Evolutionary conservation across 306 rosid species (phyloP).

Genomic region (Sophora flavescens): DNA sequence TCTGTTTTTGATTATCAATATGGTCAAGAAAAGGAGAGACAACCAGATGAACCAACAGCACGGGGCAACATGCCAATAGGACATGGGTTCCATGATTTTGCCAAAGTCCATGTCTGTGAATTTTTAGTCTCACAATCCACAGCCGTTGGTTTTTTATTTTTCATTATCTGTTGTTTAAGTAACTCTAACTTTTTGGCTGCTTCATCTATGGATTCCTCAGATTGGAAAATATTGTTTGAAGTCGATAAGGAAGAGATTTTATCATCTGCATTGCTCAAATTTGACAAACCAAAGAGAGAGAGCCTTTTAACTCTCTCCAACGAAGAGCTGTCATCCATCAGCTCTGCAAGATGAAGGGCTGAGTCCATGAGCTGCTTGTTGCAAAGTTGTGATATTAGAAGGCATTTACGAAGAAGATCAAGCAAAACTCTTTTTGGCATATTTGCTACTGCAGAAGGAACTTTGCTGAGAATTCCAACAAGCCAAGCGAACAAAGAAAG

Average conservation of each 20-base stretch:
- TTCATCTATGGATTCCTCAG: conserved; percentile 59
- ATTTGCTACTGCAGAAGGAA: conserved; percentile 48
- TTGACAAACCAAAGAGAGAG: conserved; percentile 51
- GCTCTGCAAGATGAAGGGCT: conserved; percentile 60
- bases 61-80: conserved; percentile 95
- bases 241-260: conserved; percentile 42
- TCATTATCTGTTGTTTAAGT: conserved; percentile 58
- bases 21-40: conserved; percentile 70
- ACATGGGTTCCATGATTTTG: conserved; percentile 86
- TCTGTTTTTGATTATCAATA: conserved; percentile 12
- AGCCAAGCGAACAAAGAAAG: conserved; percentile 87
- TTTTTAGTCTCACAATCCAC: conserved; percentile 43
- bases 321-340: conserved; percentile 60
- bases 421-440: conserved; percentile 58
- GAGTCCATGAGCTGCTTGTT: conserved; percentile 74
- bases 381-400: conserved; percentile 61
- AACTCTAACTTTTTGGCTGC: conserved; percentile 71
- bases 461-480: conserved; percentile 57
- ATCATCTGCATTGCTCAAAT: conserved; percentile 48
- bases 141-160: conserved; percentile 42
- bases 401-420: conserved; percentile 73
- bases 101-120: conserved; percentile 64
- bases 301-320: conserved; percentile 61
- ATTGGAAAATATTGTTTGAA: conserved; percentile 49
- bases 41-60: conserved; percentile 68